Evolutionary conservation across 2,329 filamentous ascomycete species (phyloP).

Genomic region (Pseudogymnoascus sp.): DNA sequence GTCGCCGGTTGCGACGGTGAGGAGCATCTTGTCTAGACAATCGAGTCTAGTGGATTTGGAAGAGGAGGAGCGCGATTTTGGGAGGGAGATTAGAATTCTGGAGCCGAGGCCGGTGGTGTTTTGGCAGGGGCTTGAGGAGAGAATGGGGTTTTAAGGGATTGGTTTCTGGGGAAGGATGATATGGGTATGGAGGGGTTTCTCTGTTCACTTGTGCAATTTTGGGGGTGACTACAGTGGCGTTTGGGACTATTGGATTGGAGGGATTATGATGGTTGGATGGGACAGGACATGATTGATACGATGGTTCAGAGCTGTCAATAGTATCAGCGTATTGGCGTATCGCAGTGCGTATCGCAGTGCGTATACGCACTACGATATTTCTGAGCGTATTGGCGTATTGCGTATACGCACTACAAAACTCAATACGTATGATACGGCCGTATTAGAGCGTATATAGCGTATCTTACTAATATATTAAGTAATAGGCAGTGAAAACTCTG

Average conservation of each 20-base stretch:
- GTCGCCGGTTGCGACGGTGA: conserved; percentile 40
- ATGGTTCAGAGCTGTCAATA: too few relatives aligned
- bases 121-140: conserved; percentile 55
- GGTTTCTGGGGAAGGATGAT: background rate
- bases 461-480: too few relatives aligned
- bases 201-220: background rate
- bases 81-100: conserved; percentile 45
- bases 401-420: too few relatives aligned
- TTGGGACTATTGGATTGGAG: background rate
- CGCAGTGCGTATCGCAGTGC: too few relatives aligned
- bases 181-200: background rate
- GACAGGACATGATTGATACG: background rate
- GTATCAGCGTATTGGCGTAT: too few relatives aligned
- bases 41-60: conserved; percentile 49
- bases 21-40: conserved; percentile 49
- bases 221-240: background rate
- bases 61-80: conserved; percentile 46
- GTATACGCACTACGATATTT: too few relatives aligned
- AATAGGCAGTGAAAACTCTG: too few relatives aligned
- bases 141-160: conserved; percentile 31
- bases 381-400: too few relatives aligned
- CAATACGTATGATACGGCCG: too few relatives aligned
- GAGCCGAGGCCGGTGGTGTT: conserved; percentile 55
- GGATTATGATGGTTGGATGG: background rate
- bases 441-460: too few relatives aligned